Evolutionary conservation across 805 yeast species (phyloP), one percentile per base, ranked within the genome.

Genomic region (Kregervanrija pseudodelftensis): DNA sequence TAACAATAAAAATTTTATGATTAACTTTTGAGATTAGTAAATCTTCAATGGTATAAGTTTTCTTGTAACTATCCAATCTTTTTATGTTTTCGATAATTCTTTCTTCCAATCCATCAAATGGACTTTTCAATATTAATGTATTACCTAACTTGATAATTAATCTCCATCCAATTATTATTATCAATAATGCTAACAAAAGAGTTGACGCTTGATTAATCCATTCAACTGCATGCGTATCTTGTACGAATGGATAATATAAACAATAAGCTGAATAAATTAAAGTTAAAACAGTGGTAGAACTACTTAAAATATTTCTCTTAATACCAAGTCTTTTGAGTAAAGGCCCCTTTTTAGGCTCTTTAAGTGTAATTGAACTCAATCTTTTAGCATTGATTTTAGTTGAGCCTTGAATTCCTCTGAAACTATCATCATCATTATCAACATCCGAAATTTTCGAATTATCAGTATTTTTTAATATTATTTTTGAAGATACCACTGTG

Each of bases 1-100:
- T 72, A 2, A 81, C 76, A 17, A 85, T 70, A 52, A 72, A 78
- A 4, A 82, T 63, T 47, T 72, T 73, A 56, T 79, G 77, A 57
- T 80, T 84, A 34, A 82, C 80, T 51, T 82, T 79, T 3, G 84
- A 72, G 7, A 85, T 64, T 41, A 76, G 66, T 8, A 84, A 67
- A 54, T 59, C 68, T 11, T 72, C 68, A 12, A 84, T 57, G 7
- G 58, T 56, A 54, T 79, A 82, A 5, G 66, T 61, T 3, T 71
- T 60, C 53, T 74, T 78, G 61, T 75, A 85, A 34, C 64, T 65
- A 11, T 76, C 79, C n/a, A 80, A 60, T 1, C 58, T 56, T 22
- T 65, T 59, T n/a, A 85, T 70, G 10, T 61, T 58, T 37, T 69
- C 72, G n/a, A 60, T 61, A 5, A 85, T 69, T 4, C 64, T 55